Conservation (phyloP, 352 stramenopile genomes). For the Globisporangium orthogonon region DNA sequence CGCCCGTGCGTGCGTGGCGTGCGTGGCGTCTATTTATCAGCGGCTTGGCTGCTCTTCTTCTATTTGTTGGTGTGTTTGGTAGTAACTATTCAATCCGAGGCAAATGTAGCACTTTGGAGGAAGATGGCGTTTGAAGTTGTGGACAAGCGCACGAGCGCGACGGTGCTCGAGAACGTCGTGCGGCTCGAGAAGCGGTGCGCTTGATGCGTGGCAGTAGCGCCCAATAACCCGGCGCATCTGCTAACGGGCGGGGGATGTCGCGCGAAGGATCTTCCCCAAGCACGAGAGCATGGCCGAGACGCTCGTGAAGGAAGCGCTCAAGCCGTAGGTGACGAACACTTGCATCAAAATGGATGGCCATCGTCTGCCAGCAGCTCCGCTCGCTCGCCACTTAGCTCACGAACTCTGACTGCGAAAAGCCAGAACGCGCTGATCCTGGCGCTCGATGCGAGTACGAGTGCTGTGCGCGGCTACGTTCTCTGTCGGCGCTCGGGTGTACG, state of each 20-base stretch:
- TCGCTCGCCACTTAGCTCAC: too few species aligned
- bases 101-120: neutral
- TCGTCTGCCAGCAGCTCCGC: too few species aligned
- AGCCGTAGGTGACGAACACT: neutral
- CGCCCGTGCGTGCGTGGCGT: too few species aligned
- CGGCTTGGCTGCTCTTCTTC: too few species aligned
- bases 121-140: constrained; percentile 11
- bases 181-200: constrained; percentile 13
- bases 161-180: constrained; percentile 8
- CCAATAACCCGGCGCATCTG: too few species aligned
- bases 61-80: neutral
- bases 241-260: too few species aligned
- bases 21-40: constrained; percentile 7
- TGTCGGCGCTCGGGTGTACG: constrained; percentile 33
- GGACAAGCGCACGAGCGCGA: constrained; percentile 4
- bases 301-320: constrained; percentile 11
- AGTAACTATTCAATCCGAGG: neutral
- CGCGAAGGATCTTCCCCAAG: constrained; percentile 11
- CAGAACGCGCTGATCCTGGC: constrained; percentile 37
- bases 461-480: constrained; percentile 36
- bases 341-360: neutral
- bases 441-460: constrained; percentile 9
- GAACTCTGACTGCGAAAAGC: constrained; percentile 3
- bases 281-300: constrained; percentile 11
- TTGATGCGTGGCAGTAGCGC: neutral